Evolutionary conservation across 768 basidiomycete genomes (phyloP), one percentile per base, ranked within the genome.

Genomic region (Hericium erinaceus): DNA sequence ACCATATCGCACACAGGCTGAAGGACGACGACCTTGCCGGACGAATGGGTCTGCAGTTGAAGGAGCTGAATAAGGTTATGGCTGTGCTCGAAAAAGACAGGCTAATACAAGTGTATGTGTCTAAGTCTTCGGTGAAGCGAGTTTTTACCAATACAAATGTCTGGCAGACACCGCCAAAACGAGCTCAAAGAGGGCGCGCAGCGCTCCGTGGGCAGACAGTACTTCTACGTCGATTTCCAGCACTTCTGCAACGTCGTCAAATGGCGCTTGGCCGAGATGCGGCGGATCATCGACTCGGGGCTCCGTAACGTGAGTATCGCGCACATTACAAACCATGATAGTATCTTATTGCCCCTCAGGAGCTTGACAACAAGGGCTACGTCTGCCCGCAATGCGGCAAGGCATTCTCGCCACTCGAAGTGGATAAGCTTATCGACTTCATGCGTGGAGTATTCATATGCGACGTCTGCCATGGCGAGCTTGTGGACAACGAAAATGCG

Each of bases 211-310:
- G 88, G 87, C 61, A 85, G 87, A 65, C 87, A 91, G 66, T 99
- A 98, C 76, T 99, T 91, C 76, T 98, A 92, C 73, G 89, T 99
- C 68, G 87, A 99, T 74, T 94, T 95, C 71, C 84, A 92, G 65
- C 83, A 86, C 67, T 95, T 98, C 68, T 94, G 92, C 73, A 94
- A 98, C 71, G 94, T 98, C 49, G 90, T 95, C 71, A 98, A 98
- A 70, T 99, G 95, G 92, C 80, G 95, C 41, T 83, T 98, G 55
- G 91, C 91, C 4, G 89, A 90, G 68, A 94, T 98, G 92, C 81
- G 90, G 61, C 80, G 85, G 60, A 83, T 83, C 59, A 92, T 99
- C 61, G 94, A 98, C 72, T 85, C 88, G 37, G 85, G 85, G 55
- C 77, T 95, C 63, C 87, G 93, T 62, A 92, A 95, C 71, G 95